These are phyloP conservation scores for Capronia epimyces DNA, from an alignment of 2,329 filamentous ascomycete species.

Conservation along the genomic window DNA sequence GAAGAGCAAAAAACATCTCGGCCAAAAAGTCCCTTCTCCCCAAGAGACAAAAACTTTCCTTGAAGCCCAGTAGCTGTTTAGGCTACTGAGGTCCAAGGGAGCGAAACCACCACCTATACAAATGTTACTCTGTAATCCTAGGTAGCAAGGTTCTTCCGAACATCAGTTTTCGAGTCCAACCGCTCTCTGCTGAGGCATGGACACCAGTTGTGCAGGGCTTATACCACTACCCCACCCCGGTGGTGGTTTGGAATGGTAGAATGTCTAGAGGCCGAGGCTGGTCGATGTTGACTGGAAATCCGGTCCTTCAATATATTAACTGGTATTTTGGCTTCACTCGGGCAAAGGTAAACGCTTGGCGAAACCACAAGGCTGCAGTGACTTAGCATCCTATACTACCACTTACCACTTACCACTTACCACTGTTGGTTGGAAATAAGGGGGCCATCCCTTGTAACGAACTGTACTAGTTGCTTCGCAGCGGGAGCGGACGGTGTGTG, in stretches of 20 bases:
- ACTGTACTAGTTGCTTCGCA: too few species aligned
- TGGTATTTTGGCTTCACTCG: background rate
- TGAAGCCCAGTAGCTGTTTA: background rate
- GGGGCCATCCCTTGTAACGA: too few species aligned
- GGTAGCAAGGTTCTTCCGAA: background rate
- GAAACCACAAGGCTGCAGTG: background rate
- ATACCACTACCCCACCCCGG: background rate
- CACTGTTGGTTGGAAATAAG: too few species aligned
- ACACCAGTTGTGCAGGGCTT: slow-evolving; percentile 1
- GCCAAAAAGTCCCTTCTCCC: background rate
- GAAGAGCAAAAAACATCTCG: background rate
- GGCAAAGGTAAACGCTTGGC: background rate
- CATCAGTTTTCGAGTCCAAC: background rate
- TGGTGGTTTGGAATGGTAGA: background rate
- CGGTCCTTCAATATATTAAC: background rate
- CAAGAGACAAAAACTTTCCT: background rate
- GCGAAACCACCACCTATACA: background rate
- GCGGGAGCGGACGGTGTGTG: too few species aligned
- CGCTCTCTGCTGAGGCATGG: slow-evolving; percentile 1
- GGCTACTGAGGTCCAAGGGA: background rate
- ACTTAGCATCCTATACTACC: background rate
- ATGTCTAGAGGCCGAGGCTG: background rate
- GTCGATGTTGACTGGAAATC: background rate
- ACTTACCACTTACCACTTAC: background rate
- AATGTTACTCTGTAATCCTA: background rate